These are phyloP conservation scores for Luffa acutangula DNA, from an alignment of 306 rosid genomes.

Conservation along the genomic window DNA sequence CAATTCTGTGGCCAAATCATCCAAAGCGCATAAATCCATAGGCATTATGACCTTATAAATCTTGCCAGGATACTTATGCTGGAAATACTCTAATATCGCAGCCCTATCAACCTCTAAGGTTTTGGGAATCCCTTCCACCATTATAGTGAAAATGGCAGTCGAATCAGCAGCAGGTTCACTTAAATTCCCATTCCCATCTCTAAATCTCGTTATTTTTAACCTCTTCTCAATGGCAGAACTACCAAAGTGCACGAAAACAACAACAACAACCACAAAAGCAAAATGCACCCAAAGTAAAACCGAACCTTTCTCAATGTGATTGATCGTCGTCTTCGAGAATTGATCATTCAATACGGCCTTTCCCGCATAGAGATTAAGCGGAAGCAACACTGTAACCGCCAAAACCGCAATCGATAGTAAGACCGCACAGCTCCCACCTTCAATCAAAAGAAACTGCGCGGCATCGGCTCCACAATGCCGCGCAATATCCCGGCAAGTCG, in stretches of 20 bases:
- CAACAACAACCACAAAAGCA: constrained; percentile 50
- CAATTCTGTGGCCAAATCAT: constrained; percentile 63
- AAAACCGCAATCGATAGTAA: constrained; percentile 42
- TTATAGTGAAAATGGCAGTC: constrained; percentile 76
- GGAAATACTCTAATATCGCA: constrained; percentile 66
- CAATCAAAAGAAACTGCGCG: constrained; percentile 81
- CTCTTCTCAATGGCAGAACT: constrained; percentile 55
- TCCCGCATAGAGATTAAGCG: constrained; percentile 67
- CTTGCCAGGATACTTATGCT: constrained; percentile 84
- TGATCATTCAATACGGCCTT: constrained; percentile 46
- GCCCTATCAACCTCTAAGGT: constrained; percentile 52
- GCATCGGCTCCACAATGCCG: constrained; percentile 95
- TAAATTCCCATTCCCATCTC: constrained; percentile 75
- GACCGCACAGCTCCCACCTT: constrained; percentile 81
- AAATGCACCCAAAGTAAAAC: constrained; percentile 82
- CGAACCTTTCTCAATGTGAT: constrained; percentile 74
- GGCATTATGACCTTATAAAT: constrained; percentile 71
- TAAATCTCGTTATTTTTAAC: constrained; percentile 65
- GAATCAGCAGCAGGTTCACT: constrained; percentile 60
- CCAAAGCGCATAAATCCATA: constrained; percentile 90
- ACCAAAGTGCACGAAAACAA: constrained; percentile 61
- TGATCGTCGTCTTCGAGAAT: constrained; percentile 78
- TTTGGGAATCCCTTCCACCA: constrained; percentile 92
- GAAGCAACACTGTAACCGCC: constrained; percentile 48
- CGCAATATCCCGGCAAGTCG: constrained; percentile 72